Conservation (phyloP, 2,329 filamentous ascomycete genomes). For the Penicillium hordei region DNA sequence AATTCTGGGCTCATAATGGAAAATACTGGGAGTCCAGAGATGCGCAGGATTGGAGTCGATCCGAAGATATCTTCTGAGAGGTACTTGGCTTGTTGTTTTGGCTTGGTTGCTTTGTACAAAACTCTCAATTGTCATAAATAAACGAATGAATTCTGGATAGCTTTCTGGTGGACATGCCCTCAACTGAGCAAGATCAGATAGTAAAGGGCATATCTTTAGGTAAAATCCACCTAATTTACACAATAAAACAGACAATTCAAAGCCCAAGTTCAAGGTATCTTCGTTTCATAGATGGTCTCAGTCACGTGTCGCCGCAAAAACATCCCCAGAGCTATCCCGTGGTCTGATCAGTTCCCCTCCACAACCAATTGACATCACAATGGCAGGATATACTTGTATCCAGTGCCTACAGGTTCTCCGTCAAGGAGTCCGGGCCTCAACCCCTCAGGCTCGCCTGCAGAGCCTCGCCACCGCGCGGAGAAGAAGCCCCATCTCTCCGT, state of each 20-base stretch:
- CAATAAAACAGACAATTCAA: not conserved
- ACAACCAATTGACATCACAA: constrained; percentile 26
- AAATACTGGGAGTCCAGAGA: constrained; percentile 78
- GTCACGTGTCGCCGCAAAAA: constrained; percentile 20
- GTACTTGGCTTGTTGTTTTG: not conserved
- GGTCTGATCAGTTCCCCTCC: constrained; percentile 8
- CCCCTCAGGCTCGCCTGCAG: constrained; percentile 24
- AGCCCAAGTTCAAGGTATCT: not conserved
- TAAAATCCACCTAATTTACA: not conserved
- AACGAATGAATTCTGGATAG: constrained; percentile 5
- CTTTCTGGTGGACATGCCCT: not conserved
- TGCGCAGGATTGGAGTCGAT: constrained; percentile 65
- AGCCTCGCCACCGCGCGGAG: constrained; percentile 27
- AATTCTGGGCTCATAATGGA: constrained; percentile 85
- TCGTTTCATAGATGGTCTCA: not conserved
- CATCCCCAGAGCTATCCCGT: constrained; percentile 9
- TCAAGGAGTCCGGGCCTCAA: constrained; percentile 28
- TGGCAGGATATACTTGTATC: constrained; percentile 44
- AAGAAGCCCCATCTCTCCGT: constrained; percentile 26
- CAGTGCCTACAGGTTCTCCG: constrained; percentile 41
- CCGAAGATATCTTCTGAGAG: constrained; percentile 69
- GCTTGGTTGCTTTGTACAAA: constrained; percentile 16
- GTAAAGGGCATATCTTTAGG: not conserved
- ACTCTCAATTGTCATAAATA: constrained; percentile 15
- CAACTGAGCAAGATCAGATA: not conserved